These are phyloP conservation scores for Carex littledalei DNA, from an alignment of 176 grass and related monocot species.

Conservation along the genomic window DNA sequence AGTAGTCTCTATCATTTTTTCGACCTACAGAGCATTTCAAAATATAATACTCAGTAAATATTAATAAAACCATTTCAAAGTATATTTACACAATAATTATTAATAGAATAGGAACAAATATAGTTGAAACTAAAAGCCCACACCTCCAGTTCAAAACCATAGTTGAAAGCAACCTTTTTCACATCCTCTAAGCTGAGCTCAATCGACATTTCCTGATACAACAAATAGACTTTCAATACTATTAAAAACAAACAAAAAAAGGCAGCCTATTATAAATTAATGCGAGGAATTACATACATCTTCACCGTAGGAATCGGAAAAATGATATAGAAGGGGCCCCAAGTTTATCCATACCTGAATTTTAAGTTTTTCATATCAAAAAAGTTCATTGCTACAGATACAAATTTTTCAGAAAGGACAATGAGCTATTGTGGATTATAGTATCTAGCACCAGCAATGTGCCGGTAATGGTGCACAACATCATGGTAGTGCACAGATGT, in stretches of 20 bases:
- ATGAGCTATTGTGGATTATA: background rate
- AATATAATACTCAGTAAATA: slow-evolving; percentile 16
- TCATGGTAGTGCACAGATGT: background rate
- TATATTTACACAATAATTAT: slow-evolving; percentile 4
- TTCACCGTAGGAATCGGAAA: slow-evolving; percentile 74
- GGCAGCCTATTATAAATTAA: background rate
- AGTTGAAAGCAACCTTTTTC: slow-evolving; percentile 75
- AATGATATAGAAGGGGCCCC: slow-evolving; percentile 89
- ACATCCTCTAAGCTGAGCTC: slow-evolving; percentile 98
- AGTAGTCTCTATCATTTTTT: slow-evolving; percentile 90
- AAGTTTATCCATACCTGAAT: slow-evolving; percentile 93
- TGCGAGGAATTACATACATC: slow-evolving; percentile 62
- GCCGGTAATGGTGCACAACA: background rate
- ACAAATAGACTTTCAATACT: slow-evolving; percentile 33
- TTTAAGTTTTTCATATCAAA: slow-evolving; percentile 15
- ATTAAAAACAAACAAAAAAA: slow-evolving; percentile 21
- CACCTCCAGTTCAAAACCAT: slow-evolving; percentile 91
- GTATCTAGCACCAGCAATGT: background rate
- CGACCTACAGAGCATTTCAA: slow-evolving; percentile 42
- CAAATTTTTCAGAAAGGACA: background rate
- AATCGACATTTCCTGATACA: slow-evolving; percentile 88
- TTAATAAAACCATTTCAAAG: background rate
- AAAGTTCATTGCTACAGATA: background rate
- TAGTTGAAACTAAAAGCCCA: slow-evolving; percentile 19
- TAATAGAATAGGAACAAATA: background rate